These are phyloP conservation scores for Trichoderma koningii DNA, from an alignment of 2,329 filamentous ascomycete species.

Conservation along the genomic window DNA sequence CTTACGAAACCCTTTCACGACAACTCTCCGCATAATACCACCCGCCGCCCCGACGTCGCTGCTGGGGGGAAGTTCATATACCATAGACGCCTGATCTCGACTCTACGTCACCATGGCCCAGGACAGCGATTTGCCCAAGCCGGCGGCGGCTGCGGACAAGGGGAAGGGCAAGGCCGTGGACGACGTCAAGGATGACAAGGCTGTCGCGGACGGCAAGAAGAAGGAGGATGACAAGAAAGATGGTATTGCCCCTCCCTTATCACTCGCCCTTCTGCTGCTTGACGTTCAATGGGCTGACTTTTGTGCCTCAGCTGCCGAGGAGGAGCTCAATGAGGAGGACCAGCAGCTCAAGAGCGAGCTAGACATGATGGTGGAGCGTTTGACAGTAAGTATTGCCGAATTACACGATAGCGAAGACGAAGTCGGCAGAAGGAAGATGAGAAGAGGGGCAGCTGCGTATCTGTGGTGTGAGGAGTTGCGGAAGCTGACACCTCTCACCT, in stretches of 20 bases:
- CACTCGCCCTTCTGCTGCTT: slow-evolving; percentile 9
- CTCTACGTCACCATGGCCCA: slow-evolving; percentile 74
- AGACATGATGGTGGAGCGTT: slow-evolving; percentile 94
- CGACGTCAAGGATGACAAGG: slow-evolving; percentile 69
- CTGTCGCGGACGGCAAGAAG: slow-evolving; percentile 72
- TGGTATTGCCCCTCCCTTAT: slow-evolving; percentile 39
- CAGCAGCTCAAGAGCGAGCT: slow-evolving; percentile 98
- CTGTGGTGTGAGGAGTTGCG: neutral
- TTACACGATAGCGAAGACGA: neutral
- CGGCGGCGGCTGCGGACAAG: slow-evolving; percentile 68
- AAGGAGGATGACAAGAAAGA: slow-evolving; percentile 70
- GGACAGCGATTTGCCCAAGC: slow-evolving; percentile 82
- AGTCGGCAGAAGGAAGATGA: too few species aligned
- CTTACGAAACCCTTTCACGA: neutral
- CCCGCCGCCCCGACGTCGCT: slow-evolving; percentile 23
- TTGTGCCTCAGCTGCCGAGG: slow-evolving; percentile 49
- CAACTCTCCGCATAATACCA: slow-evolving; percentile 9
- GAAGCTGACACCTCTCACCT: slow-evolving; percentile 10
- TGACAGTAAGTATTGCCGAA: slow-evolving; percentile 64
- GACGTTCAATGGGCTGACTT: slow-evolving; percentile 9
- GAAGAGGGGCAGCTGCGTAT: slow-evolving; percentile 7
- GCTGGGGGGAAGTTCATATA: slow-evolving; percentile 32
- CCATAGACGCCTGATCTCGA: slow-evolving; percentile 35
- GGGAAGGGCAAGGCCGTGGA: slow-evolving; percentile 91
- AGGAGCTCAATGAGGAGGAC: slow-evolving; percentile 96